These are phyloP conservation scores for Cyberlindnera japonica DNA, from an alignment of 805 yeast species.

Conservation along the genomic window DNA sequence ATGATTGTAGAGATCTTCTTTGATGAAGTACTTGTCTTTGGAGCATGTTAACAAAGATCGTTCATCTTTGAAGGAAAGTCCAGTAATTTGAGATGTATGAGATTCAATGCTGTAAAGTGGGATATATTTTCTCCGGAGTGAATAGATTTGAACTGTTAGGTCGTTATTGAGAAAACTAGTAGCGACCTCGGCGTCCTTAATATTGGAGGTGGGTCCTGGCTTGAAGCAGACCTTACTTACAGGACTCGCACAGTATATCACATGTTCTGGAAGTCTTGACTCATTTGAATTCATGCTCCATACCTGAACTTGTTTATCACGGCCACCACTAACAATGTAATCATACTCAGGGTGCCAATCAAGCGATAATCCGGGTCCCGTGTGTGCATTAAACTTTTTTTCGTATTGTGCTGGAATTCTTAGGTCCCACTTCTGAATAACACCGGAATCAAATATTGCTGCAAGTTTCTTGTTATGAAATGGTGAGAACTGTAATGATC, in stretches of 20 bases:
- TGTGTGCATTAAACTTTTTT: conserved; percentile 77
- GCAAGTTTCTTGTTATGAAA: conserved; percentile 56
- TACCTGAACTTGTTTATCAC: conserved; percentile 78
- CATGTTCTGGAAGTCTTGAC: conserved; percentile 57
- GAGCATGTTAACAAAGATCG: conserved; percentile 46
- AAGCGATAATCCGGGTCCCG: conserved; percentile 84
- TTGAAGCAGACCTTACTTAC: conserved; percentile 75
- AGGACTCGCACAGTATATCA: conserved; percentile 71
- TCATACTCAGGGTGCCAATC: conserved; percentile 87
- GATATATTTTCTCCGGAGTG: conserved; percentile 63
- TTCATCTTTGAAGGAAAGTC: conserved; percentile 52
- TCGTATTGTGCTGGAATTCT: conserved; percentile 63
- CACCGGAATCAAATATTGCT: conserved; percentile 85
- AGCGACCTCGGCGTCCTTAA: conserved; percentile 65
- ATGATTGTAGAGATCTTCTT: conserved; percentile 44
- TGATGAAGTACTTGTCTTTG: conserved; percentile 45
- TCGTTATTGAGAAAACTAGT: conserved; percentile 72
- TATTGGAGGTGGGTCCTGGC: conserved; percentile 34
- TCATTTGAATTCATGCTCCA: conserved; percentile 56
- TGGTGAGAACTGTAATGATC: conserved; percentile 53
- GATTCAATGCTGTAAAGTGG: conserved; percentile 55
- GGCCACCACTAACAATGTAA: conserved; percentile 85
- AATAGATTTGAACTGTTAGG: conserved; percentile 60
- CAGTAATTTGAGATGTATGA: conserved; percentile 50
- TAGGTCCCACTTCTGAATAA: conserved; percentile 83